Percentiles rank a stretch among this genome's conserved stretches.
Conservation (phyloP, 1,284 basidiomycete species). For the Rugosomyces carneus region DNA sequence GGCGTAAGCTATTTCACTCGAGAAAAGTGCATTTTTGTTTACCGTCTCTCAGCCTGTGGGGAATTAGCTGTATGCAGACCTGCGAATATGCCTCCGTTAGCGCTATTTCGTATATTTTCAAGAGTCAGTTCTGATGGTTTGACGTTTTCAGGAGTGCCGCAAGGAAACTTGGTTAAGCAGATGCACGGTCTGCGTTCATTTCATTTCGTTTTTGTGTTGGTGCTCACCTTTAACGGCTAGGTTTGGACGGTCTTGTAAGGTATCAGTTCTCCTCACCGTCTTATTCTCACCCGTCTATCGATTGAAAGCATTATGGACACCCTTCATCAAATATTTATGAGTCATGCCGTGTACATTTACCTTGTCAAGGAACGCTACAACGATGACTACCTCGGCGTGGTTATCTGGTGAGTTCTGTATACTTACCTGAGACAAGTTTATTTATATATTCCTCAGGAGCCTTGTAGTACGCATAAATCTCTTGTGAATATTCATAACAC, state of each 20-base stretch:
- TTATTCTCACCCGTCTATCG: neutral
- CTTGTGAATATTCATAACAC: too few species aligned
- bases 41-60: conserved; percentile 8
- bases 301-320: conserved; percentile 11
- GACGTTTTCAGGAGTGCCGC: conserved; percentile 8
- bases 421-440: neutral
- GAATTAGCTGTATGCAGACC: conserved; percentile 13
- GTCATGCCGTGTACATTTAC: conserved; percentile 9
- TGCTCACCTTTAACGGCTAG: neutral
- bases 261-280: neutral
- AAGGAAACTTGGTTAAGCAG: conserved; percentile 10
- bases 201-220: neutral
- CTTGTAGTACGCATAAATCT: conserved; percentile 6
- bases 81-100: conserved; percentile 11
- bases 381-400: conserved; percentile 6
- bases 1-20: conserved; percentile 6
- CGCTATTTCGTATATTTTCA: neutral
- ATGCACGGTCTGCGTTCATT: conserved; percentile 5
- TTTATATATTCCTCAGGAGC: conserved; percentile 6
- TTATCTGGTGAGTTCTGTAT: conserved; percentile 9
- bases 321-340: conserved; percentile 11
- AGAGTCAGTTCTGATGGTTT: neutral
- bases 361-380: conserved; percentile 12
- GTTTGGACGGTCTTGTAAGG: conserved; percentile 3
- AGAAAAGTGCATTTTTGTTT: neutral